A percentile compares a stretch with the other conserved stretches of the same genome.
Conservation (phyloP, 495 filamentous ascomycete species). For the Aspergillus nidulans region DNA sequence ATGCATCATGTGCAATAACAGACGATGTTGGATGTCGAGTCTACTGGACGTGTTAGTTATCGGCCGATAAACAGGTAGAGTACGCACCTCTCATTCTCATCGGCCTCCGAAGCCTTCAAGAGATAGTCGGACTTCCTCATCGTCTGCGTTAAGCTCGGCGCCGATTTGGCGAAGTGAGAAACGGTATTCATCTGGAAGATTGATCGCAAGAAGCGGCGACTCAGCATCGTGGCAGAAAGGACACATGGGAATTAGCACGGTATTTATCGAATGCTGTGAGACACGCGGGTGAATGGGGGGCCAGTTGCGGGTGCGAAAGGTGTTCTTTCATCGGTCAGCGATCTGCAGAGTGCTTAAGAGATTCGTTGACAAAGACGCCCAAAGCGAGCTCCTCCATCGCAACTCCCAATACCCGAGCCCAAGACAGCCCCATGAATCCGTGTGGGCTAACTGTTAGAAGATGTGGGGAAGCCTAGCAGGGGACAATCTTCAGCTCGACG, state of each 20-base stretch:
- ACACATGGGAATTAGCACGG: background rate
- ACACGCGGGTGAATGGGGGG: background rate
- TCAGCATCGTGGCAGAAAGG: background rate
- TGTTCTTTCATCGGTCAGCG: background rate
- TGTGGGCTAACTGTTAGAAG: background rate
- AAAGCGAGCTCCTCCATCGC: background rate
- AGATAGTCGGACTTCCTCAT: background rate
- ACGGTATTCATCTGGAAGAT: background rate
- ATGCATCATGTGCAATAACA: background rate
- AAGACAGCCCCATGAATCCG: background rate
- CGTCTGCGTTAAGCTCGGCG: background rate
- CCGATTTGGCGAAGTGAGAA: background rate
- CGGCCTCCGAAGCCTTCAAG: background rate
- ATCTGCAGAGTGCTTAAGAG: background rate
- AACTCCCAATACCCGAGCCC: background rate
- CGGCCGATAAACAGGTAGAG: background rate
- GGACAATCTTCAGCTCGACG: background rate
- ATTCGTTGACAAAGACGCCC: background rate
- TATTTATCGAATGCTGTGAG: background rate
- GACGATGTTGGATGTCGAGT: conserved; percentile 6
- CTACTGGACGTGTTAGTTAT: background rate
- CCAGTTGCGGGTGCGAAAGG: background rate
- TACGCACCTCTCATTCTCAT: background rate
- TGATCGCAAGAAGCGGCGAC: background rate
- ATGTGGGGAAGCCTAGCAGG: background rate